phyloP scores from a whole-genome alignment of 2,329 filamentous ascomycete genomes.

The Calonectria montana region DNA sequence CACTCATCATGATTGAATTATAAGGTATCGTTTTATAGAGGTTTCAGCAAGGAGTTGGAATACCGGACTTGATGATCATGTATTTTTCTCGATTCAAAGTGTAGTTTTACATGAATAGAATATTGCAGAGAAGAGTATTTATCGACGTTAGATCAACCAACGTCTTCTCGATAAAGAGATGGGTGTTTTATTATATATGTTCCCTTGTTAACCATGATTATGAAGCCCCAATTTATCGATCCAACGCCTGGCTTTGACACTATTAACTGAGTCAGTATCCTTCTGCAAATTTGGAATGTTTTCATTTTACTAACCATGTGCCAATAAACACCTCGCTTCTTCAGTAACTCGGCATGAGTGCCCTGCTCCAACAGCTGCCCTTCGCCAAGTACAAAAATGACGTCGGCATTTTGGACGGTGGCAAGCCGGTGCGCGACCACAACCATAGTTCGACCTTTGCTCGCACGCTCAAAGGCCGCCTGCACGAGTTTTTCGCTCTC shows the following conservation, averaged over 20 bases:
- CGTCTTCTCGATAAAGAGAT: not conserved
- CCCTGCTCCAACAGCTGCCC: conserved; percentile 67
- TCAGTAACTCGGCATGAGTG: conserved; percentile 63
- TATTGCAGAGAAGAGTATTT: conserved; percentile 24
- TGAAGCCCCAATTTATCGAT: conserved; percentile 50
- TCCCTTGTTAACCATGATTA: not conserved
- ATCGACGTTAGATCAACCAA: not conserved
- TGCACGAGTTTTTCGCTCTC: conserved; percentile 73
- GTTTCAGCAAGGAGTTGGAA: conserved; percentile 23
- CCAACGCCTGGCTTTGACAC: conserved; percentile 70
- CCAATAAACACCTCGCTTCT: conserved; percentile 65
- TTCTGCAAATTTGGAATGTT: not conserved
- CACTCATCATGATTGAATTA: not conserved
- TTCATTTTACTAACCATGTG: conserved; percentile 61
- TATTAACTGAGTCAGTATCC: conserved; percentile 46
- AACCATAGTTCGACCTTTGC: conserved; percentile 72
- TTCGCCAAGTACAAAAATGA: conserved; percentile 82
- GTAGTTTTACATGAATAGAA: conserved; percentile 15
- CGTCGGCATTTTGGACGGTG: conserved; percentile 81
- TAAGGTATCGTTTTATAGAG: not conserved
- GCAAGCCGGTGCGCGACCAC: conserved; percentile 83
- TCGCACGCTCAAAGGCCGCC: conserved; percentile 73
- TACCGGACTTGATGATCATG: conserved; percentile 14
- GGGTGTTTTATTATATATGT: conserved; percentile 1
- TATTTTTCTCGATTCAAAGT: conserved; percentile 4